These are phyloP conservation scores for Wickerhamiella infanticola DNA, from an alignment of 1,139 yeast species.

Conservation along the genomic window DNA sequence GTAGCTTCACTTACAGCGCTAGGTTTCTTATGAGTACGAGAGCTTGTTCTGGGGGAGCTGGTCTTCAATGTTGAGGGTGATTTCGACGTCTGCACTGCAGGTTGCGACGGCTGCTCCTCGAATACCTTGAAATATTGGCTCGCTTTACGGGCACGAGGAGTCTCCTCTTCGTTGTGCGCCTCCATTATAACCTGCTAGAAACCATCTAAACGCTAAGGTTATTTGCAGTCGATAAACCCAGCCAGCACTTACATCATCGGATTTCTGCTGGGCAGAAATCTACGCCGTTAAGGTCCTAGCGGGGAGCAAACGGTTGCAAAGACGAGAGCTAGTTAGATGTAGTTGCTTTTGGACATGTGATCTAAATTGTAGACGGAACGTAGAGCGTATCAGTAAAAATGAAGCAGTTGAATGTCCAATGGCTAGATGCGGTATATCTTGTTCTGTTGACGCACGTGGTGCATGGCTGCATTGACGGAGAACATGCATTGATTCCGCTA, in stretches of 20 bases:
- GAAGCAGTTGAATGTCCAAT: too few relatives aligned
- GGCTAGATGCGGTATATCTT: too few relatives aligned
- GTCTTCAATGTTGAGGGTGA: background rate
- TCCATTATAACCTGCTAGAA: background rate
- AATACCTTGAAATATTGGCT: slow-evolving; percentile 37
- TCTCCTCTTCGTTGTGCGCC: slow-evolving; percentile 6
- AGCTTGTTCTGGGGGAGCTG: background rate
- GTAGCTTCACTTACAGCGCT: slow-evolving; percentile 16
- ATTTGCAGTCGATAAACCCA: background rate
- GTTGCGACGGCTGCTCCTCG: slow-evolving; percentile 22
- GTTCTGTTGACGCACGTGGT: too few relatives aligned
- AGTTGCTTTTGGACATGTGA: too few relatives aligned
- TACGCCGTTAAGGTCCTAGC: too few relatives aligned
- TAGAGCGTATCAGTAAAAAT: too few relatives aligned
- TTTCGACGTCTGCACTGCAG: background rate
- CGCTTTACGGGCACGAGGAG: slow-evolving; percentile 32
- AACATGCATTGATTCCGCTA: too few relatives aligned
- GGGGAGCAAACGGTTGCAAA: too few relatives aligned
- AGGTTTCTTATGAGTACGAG: background rate
- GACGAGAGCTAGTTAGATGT: too few relatives aligned
- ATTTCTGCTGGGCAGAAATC: too few relatives aligned
- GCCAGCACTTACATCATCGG: background rate
- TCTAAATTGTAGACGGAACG: too few relatives aligned
- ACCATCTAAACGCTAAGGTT: background rate
- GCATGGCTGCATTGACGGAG: too few relatives aligned